A percentile compares a stretch with the other conserved stretches of the same genome.
Conservation (phyloP, 768 basidiomycete species). For the Dentipellis fragilis region DNA sequence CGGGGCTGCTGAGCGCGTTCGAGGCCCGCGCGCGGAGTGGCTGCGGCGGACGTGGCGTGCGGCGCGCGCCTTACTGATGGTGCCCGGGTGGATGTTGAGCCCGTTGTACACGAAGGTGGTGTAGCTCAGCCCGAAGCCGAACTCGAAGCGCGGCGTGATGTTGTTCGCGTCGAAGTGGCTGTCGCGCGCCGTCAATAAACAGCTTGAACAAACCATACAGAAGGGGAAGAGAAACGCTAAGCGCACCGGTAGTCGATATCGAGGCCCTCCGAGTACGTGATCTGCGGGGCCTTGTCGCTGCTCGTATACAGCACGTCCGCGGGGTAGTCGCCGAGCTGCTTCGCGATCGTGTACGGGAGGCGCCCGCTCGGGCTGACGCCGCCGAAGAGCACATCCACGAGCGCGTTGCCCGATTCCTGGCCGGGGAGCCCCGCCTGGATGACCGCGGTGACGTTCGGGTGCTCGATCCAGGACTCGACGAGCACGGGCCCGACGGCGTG, state of each 20-base stretch:
- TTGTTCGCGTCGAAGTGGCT: constrained; percentile 36
- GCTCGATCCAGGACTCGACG: constrained; percentile 60
- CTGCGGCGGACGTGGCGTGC: constrained; percentile 27
- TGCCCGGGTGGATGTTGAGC: constrained; percentile 20
- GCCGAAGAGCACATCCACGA: constrained; percentile 74
- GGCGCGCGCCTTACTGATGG: constrained; percentile 30
- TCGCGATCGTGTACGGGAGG: constrained; percentile 67
- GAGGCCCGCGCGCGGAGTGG: constrained; percentile 49
- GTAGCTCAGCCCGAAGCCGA: constrained; percentile 87
- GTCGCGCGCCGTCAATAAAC: constrained; percentile 23
- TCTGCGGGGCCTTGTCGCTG: constrained; percentile 25
- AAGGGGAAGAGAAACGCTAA: neutral
- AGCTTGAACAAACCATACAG: neutral
- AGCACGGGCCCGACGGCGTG: constrained; percentile 69
- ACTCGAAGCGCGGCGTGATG: constrained; percentile 76
- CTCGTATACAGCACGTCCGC: constrained; percentile 27
- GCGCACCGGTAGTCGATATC: constrained; percentile 8
- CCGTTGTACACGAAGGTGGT: constrained; percentile 67
- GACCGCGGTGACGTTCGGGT: constrained; percentile 64
- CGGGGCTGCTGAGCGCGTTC: constrained; percentile 36
- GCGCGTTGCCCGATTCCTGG: constrained; percentile 52
- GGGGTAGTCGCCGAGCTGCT: constrained; percentile 40
- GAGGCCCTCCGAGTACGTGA: constrained; percentile 56
- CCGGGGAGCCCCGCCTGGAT: constrained; percentile 48
- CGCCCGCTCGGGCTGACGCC: constrained; percentile 63